Conservation (phyloP, 2,329 filamentous ascomycete species). For the Fusarium sp. region DNA sequence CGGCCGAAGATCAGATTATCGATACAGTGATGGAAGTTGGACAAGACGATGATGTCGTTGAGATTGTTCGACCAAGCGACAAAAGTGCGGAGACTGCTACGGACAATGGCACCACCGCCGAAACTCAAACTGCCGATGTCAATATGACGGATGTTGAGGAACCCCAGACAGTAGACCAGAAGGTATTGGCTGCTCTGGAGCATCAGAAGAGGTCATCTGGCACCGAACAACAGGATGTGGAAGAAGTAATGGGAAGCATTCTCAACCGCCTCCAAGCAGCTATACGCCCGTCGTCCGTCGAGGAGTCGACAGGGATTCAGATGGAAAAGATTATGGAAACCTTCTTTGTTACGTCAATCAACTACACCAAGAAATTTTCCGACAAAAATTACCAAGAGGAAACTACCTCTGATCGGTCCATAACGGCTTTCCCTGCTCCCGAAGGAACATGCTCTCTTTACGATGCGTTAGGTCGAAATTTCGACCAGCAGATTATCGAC, state of each 20-base stretch:
- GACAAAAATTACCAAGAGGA: conserved; percentile 59
- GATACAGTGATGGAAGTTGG: conserved; percentile 45
- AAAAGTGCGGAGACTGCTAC: conserved; percentile 4
- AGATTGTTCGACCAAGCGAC: conserved; percentile 10
- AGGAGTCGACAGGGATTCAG: conserved; percentile 78
- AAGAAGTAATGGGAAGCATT: conserved; percentile 94
- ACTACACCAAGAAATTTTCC: conserved; percentile 69
- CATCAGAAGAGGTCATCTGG: conserved; percentile 64
- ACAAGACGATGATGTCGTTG: conserved; percentile 33
- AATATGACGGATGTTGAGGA: conserved; percentile 53
- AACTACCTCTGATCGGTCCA: conserved; percentile 72
- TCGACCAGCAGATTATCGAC: conserved; percentile 83
- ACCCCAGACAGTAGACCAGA: conserved; percentile 60
- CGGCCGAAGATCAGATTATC: conserved; percentile 43
- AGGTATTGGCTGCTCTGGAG: conserved; percentile 62
- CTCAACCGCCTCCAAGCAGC: conserved; percentile 92
- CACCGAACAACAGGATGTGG: conserved; percentile 90
- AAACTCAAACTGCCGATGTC: conserved; percentile 36
- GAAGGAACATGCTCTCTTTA: conserved; percentile 76
- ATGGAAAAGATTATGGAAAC: conserved; percentile 83
- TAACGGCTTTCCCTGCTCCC: conserved; percentile 71
- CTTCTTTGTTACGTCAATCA: conserved; percentile 74
- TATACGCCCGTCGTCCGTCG: conserved; percentile 79
- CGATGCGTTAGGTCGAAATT: conserved; percentile 86
- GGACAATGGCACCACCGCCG: background rate